A percentile compares a stretch with the other conserved stretches of the same genome.
Conservation (phyloP, 1,284 basidiomycete genomes). For the Melampsora abietis-canadensis region DNA sequence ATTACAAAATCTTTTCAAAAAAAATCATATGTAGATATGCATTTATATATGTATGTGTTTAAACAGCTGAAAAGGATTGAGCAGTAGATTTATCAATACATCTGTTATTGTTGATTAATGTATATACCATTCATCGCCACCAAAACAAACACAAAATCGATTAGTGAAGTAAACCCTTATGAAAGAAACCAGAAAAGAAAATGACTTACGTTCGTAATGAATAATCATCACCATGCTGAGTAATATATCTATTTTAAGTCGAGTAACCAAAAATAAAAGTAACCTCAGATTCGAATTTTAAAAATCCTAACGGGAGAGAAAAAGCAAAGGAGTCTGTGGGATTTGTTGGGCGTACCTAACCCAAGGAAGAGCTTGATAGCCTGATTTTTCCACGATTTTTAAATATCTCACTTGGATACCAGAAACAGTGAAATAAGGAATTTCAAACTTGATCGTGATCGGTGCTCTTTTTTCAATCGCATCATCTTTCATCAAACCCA, state of each 20-base stretch:
- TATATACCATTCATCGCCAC: too few relatives aligned
- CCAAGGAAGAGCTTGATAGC: constrained; percentile 69
- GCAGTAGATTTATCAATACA: constrained; percentile 39
- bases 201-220: constrained; percentile 25
- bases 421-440: constrained; percentile 88
- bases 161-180: background rate
- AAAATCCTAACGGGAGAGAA: too few relatives aligned
- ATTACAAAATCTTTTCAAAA: too few relatives aligned
- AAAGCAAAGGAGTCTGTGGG: too few relatives aligned
- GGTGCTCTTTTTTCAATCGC: constrained; percentile 86
- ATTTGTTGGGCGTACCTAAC: constrained; percentile 51
- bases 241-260: constrained; percentile 26
- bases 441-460: constrained; percentile 95
- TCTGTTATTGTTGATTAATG: too few relatives aligned
- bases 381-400: constrained; percentile 98
- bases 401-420: constrained; percentile 94
- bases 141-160: background rate
- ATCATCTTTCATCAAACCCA: constrained; percentile 56
- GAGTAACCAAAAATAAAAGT: too few relatives aligned
- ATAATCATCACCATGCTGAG: constrained; percentile 41
- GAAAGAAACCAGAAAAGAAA: background rate
- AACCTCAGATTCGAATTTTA: too few relatives aligned
- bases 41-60: background rate
- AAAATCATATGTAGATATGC: background rate
- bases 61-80: constrained; percentile 42